phyloP scores from a whole-genome alignment of 495 filamentous ascomycete genomes.

The Neurospora sp. region DNA sequence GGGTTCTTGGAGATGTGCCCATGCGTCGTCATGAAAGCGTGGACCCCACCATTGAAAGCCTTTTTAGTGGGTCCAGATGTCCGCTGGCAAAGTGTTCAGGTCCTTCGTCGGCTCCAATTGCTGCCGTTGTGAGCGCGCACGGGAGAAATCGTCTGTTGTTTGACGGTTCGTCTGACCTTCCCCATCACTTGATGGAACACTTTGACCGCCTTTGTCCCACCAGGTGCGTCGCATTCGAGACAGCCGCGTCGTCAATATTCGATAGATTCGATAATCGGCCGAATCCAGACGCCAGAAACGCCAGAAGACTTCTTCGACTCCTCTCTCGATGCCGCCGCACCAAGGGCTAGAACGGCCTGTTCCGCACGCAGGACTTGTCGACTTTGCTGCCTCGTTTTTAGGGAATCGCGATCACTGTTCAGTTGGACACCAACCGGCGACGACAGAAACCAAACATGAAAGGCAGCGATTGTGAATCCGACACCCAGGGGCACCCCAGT shows the following conservation, averaged over 20 bases:
- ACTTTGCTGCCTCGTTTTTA: background rate
- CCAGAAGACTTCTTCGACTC: background rate
- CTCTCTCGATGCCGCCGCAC: background rate
- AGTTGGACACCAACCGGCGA: background rate
- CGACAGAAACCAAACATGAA: background rate
- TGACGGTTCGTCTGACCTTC: background rate
- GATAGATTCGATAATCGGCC: background rate
- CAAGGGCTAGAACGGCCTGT: background rate
- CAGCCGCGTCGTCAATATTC: background rate
- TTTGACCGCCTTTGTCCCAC: background rate
- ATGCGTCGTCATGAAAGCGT: background rate
- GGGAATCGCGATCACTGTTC: background rate
- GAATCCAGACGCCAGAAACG: background rate
- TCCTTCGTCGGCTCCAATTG: no score
- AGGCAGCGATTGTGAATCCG: background rate
- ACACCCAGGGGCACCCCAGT: background rate
- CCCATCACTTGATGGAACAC: background rate
- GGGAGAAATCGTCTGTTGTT: background rate
- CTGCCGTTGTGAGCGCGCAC: background rate
- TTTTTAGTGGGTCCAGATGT: background rate
- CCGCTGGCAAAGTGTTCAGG: no score
- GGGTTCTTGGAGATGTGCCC: background rate
- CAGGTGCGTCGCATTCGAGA: background rate
- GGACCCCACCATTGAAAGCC: background rate
- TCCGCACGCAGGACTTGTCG: background rate